Evolutionary conservation across 805 yeast genomes (phyloP).

Genomic region (fission yeast (Schizosaccharomyces pombe)): ASM294v3 CU329670.1:4487501-4488000

Average conservation of each 20-base stretch:
- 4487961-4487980: slow-evolving; percentile 95
- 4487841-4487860: slow-evolving; percentile 27
- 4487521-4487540: slow-evolving; percentile 28
- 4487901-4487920: slow-evolving; percentile 57
- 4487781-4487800: slow-evolving; percentile 9
- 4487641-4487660: slow-evolving; percentile 70
- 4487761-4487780: slow-evolving; percentile 40
- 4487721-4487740: slow-evolving; percentile 42
- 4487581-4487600: slow-evolving; percentile 63
- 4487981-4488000: slow-evolving; percentile 41
- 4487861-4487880: slow-evolving; percentile 91
- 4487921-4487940: slow-evolving; percentile 70
- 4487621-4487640: slow-evolving; percentile 73
- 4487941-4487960: slow-evolving; percentile 65
- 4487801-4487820: slow-evolving; percentile 9
- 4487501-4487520: slow-evolving; percentile 68
- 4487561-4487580: slow-evolving; percentile 52
- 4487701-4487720: slow-evolving; percentile 40
- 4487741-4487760: slow-evolving; percentile 61
- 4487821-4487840: slow-evolving; percentile 8
- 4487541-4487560: slow-evolving; percentile 28
- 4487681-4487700: background rate
- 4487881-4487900: slow-evolving; percentile 95
- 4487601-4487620: slow-evolving; percentile 96
- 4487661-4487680: slow-evolving; percentile 50